Percentiles rank a stretch among this genome's conserved stretches.
Evolutionary conservation across 2,329 filamentous ascomycete genomes (phyloP).

Genomic region (Stemphylium lycopersici): DNA sequence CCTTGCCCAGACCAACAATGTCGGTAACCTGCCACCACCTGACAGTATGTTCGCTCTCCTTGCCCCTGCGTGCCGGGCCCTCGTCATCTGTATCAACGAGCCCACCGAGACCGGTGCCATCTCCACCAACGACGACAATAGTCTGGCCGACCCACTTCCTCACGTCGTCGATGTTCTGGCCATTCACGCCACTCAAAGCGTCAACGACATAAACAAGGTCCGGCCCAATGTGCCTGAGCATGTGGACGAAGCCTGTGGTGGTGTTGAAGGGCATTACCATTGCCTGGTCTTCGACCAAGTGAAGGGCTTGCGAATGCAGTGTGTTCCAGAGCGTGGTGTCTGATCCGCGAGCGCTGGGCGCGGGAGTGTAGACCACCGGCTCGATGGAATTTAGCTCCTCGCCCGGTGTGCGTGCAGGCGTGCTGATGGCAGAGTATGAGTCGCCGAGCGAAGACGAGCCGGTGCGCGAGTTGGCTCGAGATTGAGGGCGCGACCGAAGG

Average conservation of each 20-base stretch:
- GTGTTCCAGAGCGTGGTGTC: slow-evolving; percentile 71
- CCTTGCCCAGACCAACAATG: slow-evolving; percentile 83
- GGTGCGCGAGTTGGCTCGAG: slow-evolving; percentile 23
- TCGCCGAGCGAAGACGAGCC: slow-evolving; percentile 70
- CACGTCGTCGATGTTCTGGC: slow-evolving; percentile 72
- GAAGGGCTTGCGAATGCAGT: slow-evolving; percentile 78
- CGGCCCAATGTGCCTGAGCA: slow-evolving; percentile 83
- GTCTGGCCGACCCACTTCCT: slow-evolving; percentile 67
- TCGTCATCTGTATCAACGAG: slow-evolving; percentile 69
- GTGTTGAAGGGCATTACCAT: slow-evolving; percentile 91
- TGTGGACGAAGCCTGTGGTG: slow-evolving; percentile 80
- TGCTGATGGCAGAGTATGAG: slow-evolving; percentile 85
- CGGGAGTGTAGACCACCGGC: slow-evolving; percentile 46
- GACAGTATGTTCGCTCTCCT: slow-evolving; percentile 35
- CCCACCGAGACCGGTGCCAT: slow-evolving; percentile 52
- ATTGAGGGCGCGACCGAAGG: slow-evolving; percentile 67
- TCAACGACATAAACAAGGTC: slow-evolving; percentile 89
- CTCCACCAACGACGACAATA: slow-evolving; percentile 63
- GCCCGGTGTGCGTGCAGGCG: slow-evolving; percentile 68
- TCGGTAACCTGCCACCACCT: slow-evolving; percentile 82
- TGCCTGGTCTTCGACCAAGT: slow-evolving; percentile 80
- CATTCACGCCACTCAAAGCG: slow-evolving; percentile 76
- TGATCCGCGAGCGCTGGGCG: slow-evolving; percentile 41
- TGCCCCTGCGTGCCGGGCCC: slow-evolving; percentile 29
- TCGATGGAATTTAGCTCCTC: slow-evolving; percentile 60